These are phyloP conservation scores for Niebla homalea DNA, from an alignment of 495 filamentous ascomycete genomes.

Conservation along the genomic window DNA sequence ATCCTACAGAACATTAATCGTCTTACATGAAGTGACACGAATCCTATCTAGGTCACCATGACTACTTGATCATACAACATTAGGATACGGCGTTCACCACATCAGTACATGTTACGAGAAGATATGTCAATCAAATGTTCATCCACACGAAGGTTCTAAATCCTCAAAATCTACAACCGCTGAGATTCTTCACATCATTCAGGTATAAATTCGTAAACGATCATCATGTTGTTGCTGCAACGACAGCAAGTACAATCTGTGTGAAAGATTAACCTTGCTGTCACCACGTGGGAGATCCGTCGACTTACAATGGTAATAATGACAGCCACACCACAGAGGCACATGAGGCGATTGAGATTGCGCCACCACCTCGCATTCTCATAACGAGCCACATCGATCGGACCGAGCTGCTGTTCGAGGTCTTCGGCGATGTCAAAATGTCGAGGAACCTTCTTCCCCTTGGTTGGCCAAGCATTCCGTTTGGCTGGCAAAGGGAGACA, in stretches of 20 bases:
- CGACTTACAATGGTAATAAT: slow-evolving; percentile 58
- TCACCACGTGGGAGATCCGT: too few relatives aligned
- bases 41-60: too few relatives aligned
- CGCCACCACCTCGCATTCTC: slow-evolving; percentile 89
- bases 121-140: too few relatives aligned
- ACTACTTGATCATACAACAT: too few relatives aligned
- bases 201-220: background rate
- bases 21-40: too few relatives aligned
- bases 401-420: slow-evolving; percentile 30
- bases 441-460: slow-evolving; percentile 14
- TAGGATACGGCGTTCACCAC: too few relatives aligned
- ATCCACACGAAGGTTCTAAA: background rate
- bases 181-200: slow-evolving; percentile 35
- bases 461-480: slow-evolving; percentile 27
- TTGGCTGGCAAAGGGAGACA: slow-evolving; percentile 63
- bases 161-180: slow-evolving; percentile 38
- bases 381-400: slow-evolving; percentile 49
- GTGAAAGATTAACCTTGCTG: background rate
- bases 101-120: too few relatives aligned
- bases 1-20: too few relatives aligned
- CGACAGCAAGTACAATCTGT: slow-evolving; percentile 13
- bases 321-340: slow-evolving; percentile 61
- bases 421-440: slow-evolving; percentile 27
- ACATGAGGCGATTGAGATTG: slow-evolving; percentile 78
- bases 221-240: slow-evolving; percentile 5